Evolutionary conservation across 2,329 filamentous ascomycete species (phyloP).

Genomic region (Colletotrichum lentis): DNA sequence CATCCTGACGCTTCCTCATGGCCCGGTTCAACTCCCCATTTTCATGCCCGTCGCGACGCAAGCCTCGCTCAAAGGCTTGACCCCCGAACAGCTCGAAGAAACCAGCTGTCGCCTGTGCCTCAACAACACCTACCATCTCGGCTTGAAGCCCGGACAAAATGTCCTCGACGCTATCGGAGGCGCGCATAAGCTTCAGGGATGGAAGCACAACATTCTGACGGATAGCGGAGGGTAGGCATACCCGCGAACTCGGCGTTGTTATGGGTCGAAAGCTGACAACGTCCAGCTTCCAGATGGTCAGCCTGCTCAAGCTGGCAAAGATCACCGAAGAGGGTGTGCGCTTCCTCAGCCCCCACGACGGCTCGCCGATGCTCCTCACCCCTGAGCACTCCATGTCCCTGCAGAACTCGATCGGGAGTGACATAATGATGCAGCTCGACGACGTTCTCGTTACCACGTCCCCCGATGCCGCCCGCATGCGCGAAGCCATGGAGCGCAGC

Average conservation of each 20-base stretch:
- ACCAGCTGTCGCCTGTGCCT: slow-evolving; percentile 90
- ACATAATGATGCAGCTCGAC: slow-evolving; percentile 99
- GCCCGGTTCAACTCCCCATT: slow-evolving; percentile 85
- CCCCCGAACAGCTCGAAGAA: slow-evolving; percentile 88
- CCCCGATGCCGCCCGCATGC: slow-evolving; percentile 85
- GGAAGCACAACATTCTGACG: slow-evolving; percentile 94
- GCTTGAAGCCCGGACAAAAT: slow-evolving; percentile 91
- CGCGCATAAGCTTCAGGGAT: slow-evolving; percentile 93
- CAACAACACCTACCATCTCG: slow-evolving; percentile 98
- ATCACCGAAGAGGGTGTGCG: slow-evolving; percentile 95
- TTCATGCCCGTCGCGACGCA: slow-evolving; percentile 99
- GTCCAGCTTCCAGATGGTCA: slow-evolving; percentile 96
- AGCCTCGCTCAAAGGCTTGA: slow-evolving; percentile 92
- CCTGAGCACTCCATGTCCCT: slow-evolving; percentile 96
- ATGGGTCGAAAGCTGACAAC: slow-evolving; percentile 24
- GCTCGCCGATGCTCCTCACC: slow-evolving; percentile 93
- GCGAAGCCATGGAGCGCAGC: slow-evolving; percentile 92
- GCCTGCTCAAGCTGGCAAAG: slow-evolving; percentile 87
- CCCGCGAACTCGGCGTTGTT: background rate
- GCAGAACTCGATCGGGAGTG: slow-evolving; percentile 96
- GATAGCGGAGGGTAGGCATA: slow-evolving; percentile 71
- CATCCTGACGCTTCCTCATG: slow-evolving; percentile 87
- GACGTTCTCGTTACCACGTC: slow-evolving; percentile 97
- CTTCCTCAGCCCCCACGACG: slow-evolving; percentile 96
- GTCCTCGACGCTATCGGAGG: slow-evolving; percentile 88